Conservation (phyloP, 345 rosid genomes). For the Salix arbutifolia region DNA sequence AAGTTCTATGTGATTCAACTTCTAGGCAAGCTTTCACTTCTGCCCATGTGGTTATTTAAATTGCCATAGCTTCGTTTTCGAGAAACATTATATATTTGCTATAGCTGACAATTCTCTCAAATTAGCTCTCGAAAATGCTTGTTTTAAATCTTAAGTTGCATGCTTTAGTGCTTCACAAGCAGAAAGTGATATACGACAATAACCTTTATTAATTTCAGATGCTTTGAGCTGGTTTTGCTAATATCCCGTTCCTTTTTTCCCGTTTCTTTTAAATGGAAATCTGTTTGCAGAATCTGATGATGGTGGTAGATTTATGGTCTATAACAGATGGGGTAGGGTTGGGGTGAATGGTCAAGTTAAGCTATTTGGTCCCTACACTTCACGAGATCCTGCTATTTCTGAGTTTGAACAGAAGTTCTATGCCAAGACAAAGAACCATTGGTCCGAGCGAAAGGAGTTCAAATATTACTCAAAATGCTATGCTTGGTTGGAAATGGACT, state of each 20-base stretch:
- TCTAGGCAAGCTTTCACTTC: conserved; percentile 46
- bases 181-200: neutral
- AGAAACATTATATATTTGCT: neutral
- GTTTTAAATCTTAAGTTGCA: neutral
- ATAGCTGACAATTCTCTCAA: neutral
- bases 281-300: conserved; percentile 67
- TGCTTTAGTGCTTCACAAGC: neutral
- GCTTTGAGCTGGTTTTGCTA: neutral
- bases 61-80: neutral
- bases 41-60: neutral
- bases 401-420: conserved; percentile 61
- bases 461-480: conserved; percentile 51
- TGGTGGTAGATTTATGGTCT: conserved; percentile 56
- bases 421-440: conserved; percentile 61
- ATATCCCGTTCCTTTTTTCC: neutral
- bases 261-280: neutral
- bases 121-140: neutral
- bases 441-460: conserved; percentile 61
- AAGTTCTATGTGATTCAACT: conserved; percentile 79
- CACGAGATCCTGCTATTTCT: conserved; percentile 43
- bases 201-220: neutral
- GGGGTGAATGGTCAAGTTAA: conserved; percentile 84
- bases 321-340: conserved; percentile 89
- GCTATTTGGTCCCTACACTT: conserved; percentile 58
- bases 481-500: conserved; percentile 83